A percentile compares a stretch with the other conserved stretches of the same genome.
Evolutionary conservation across 306 rosid species (phyloP).

Genomic region (Cucumis hystrix): DNA sequence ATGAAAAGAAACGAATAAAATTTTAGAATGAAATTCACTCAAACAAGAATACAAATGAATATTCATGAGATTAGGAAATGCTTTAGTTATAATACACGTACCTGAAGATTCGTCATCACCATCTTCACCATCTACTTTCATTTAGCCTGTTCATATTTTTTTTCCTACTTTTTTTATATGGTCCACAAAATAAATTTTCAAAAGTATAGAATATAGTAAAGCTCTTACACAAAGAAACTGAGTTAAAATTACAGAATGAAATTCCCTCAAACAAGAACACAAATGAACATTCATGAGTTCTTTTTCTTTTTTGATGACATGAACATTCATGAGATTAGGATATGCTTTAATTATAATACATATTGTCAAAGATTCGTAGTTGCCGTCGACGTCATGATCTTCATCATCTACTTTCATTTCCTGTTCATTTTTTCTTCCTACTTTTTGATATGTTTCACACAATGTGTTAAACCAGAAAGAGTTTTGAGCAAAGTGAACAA

Average conservation of each 20-base stretch:
- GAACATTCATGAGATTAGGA: background rate
- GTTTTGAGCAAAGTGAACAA: background rate
- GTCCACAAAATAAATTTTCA: background rate
- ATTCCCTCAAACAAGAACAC: background rate
- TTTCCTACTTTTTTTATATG: background rate
- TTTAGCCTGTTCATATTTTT: background rate
- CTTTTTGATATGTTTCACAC: background rate
- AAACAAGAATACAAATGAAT: background rate
- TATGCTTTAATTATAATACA: background rate
- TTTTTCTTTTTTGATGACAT: too few species aligned
- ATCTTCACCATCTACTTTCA: background rate
- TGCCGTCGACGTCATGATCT: background rate
- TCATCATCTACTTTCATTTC: background rate
- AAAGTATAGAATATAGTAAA: background rate
- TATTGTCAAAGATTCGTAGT: background rate
- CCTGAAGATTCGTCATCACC: background rate
- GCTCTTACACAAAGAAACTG: background rate
- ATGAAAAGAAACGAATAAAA: background rate
- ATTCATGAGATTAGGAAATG: background rate
- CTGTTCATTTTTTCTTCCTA: background rate
- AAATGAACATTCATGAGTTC: background rate
- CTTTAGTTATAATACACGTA: background rate
- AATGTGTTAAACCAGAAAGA: background rate
- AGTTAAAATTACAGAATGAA: background rate
- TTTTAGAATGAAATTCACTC: background rate